Evolutionary conservation across 2,329 filamentous ascomycete species (phyloP), one percentile per base, ranked within the genome.

Genomic region (Epichloe festucae): DNA sequence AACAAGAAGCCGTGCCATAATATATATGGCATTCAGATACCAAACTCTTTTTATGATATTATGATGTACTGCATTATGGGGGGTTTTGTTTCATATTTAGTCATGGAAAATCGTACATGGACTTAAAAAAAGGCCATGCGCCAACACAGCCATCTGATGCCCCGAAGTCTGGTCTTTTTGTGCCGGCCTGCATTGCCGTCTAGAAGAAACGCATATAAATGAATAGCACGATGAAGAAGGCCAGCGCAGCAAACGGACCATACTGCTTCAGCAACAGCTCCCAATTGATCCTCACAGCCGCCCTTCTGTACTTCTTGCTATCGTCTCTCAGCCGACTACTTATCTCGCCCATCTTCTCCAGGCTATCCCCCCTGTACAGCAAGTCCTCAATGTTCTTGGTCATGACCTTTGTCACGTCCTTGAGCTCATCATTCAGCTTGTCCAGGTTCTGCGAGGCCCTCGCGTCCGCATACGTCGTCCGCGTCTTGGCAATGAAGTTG

Each of bases 381-480:
- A 98, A 73, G 68, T 98, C 93, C 75, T 98, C 93, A 60, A 98
- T 97, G 69, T 98, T 98, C 80, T 97, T 97, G 52, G 90, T 97
- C 94, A 98, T 98, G 64, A 98, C 90, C 72, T 96, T 90, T 1
- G 93, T 97, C 51, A 98, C 94, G 70, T 97, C 93, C 67, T 90
- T 85, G 58, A 98, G 79, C 76, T 98, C 94, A 65, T 96, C 89
- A 65, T 98, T 97, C 58, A 98, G 76, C 71, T 91, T 89, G 69
- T 94, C 89, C 53, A 98, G 79, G 70, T 97, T 97, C 70, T 90
- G 87, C 14, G 87, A 81, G 15, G 93, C 93, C 58, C 93, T 84
- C 51, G 86, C 82, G 68, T 98, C 93, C 61, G 93, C 87, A 70
- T 98, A 98, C 31, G 90, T 89, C 61, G 89, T 85, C 71, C 91